Percentiles rank a stretch among this genome's conserved stretches.
phyloP scores from a whole-genome alignment of 2,329 filamentous ascomycete genomes.

The Nigrograna mackinnonii region DNA sequence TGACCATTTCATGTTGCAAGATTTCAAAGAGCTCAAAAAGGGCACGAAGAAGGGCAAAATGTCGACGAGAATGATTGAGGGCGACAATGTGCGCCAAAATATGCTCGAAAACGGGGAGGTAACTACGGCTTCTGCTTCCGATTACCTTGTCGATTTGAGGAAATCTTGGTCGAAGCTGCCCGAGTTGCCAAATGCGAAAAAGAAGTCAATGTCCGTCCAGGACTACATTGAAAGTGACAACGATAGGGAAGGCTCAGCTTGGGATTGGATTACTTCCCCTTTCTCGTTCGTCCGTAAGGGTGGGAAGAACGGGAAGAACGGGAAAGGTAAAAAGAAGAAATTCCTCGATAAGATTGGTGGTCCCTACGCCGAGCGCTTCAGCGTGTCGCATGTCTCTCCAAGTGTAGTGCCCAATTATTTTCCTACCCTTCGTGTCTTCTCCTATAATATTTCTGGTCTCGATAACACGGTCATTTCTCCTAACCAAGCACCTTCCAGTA shows the following conservation, averaged over 20 bases:
- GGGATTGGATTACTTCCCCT: constrained; percentile 20
- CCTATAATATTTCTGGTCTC: constrained; percentile 87
- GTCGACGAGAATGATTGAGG: constrained; percentile 34
- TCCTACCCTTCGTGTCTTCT: constrained; percentile 84
- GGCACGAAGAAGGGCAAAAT: constrained; percentile 49
- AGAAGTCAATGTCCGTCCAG: constrained; percentile 10
- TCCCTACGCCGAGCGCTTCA: constrained; percentile 81
- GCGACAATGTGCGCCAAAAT: constrained; percentile 49
- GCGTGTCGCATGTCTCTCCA: constrained; percentile 77
- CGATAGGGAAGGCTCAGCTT: constrained; percentile 17
- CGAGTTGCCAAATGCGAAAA: constrained; percentile 32
- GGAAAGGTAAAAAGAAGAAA: constrained; percentile 55
- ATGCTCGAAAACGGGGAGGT: constrained; percentile 54
- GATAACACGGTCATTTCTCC: constrained; percentile 49
- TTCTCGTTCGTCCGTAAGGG: constrained; percentile 14
- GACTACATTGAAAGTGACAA: constrained; percentile 13
- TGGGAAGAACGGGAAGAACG: constrained; percentile 29
- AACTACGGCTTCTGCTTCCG: constrained; percentile 66
- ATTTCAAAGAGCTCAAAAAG: constrained; percentile 75
- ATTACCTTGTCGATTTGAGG: constrained; percentile 80
- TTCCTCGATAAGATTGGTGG: constrained; percentile 74
- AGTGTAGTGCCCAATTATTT: constrained; percentile 94
- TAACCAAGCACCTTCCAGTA: background rate
- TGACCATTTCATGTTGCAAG: constrained; percentile 93
- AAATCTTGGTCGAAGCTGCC: constrained; percentile 78